Evolutionary conservation across 1,284 basidiomycete species (phyloP), one percentile per base, ranked within the genome.

Genomic region (Tylopilus sp.): DNA sequence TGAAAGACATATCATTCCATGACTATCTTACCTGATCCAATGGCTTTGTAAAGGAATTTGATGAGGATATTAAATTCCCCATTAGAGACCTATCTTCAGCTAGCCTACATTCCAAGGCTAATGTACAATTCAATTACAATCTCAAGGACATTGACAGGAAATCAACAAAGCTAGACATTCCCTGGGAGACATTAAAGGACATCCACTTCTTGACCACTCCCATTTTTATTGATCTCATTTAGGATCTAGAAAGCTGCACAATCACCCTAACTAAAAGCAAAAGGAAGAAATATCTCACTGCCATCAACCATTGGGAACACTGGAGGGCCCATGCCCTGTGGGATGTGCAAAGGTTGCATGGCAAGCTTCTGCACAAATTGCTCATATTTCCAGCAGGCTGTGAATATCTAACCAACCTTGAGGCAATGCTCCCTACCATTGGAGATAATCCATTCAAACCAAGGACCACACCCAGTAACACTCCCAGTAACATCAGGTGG

Each of bases 111-210:
- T 6, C 9, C n/a, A n/a, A n/a, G n/a, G n/a, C n/a, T 13, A 19
- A 32, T 15, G 5, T 13, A 4, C 9, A 13, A 5, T 43, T 43
- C 11, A 22, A 20, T 14, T 75, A 72, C 49, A 50, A 43, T 41
- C 36, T 70, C 6, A 29, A n/a, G 0, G 65, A 73, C 39, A 61
- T 77, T 15, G 61, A 74, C 43, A 3, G 10, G 0, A 15, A 73
- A 0, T 69, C 68, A 4, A 6, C 35, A 0, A 0, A 24, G 0
- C 61, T 76, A 10, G 72, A 73, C 0, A 68, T 72, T 9, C 66
- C 63, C 0, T 76, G 61, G 62, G 62, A 69, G 35, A 1, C 5
- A 0, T 25, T 44, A 0, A 70, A 71, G 31, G 57, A 57, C 9
- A 43, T 61, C 0, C 48, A 37, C 0, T 70, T 70, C 33, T 32